These are phyloP conservation scores for Trebouxia sp. DNA, from an alignment of 139 green algal genomes.

Conservation along the genomic window DNA sequence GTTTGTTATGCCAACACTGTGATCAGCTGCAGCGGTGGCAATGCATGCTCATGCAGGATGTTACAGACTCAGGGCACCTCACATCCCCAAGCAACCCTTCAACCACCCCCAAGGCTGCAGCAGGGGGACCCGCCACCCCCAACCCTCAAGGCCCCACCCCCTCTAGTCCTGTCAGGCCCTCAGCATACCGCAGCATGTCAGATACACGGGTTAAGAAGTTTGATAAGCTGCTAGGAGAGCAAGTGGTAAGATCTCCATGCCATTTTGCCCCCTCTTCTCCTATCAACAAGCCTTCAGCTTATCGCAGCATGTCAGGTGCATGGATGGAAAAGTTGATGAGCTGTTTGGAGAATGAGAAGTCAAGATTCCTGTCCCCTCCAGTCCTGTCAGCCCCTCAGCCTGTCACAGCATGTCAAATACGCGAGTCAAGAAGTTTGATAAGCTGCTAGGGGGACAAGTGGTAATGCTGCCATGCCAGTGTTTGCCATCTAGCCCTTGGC, in stretches of 20 bases:
- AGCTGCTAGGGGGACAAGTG: slow-evolving; percentile 62
- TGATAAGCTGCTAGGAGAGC: slow-evolving; percentile 59
- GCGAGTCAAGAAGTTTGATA: slow-evolving; percentile 71
- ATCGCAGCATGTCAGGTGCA: not conserved
- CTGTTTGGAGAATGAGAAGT: too few species aligned
- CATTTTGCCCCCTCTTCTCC: not conserved
- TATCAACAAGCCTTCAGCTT: not conserved
- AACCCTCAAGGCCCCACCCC: not conserved
- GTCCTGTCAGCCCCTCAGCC: slow-evolving; percentile 1
- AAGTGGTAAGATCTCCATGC: slow-evolving; percentile 47
- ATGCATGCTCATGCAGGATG: not conserved
- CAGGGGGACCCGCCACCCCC: not conserved
- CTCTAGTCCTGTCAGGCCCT: not conserved
- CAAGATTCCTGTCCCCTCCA: too few species aligned
- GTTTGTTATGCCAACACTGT: too few species aligned
- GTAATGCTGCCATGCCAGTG: slow-evolving; percentile 29
- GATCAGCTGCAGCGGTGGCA: too few species aligned
- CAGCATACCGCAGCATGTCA: slow-evolving; percentile 56
- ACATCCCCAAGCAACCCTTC: slow-evolving; percentile 4
- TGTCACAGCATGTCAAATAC: slow-evolving; percentile 61
- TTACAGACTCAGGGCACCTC: slow-evolving; percentile 10
- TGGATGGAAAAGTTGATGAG: not conserved
- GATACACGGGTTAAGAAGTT: slow-evolving; percentile 73
- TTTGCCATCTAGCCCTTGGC: not conserved
- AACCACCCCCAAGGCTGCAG: slow-evolving; percentile 12